Base-by-base conservation (phyloP, 1,284 basidiomycete species). In the Naganishia sp. region DNA sequence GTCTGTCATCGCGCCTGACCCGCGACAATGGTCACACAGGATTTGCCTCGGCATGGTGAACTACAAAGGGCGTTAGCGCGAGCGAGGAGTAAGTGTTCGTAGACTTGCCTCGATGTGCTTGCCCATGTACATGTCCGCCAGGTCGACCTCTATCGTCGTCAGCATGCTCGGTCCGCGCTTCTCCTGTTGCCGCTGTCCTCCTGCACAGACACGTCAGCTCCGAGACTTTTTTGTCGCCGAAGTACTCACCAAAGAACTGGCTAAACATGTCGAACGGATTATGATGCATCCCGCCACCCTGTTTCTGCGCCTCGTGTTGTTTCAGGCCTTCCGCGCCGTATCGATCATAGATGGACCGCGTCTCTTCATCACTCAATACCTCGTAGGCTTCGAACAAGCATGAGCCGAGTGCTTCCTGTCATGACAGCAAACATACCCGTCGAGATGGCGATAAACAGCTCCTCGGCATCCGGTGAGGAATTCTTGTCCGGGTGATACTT, bases 401-500 rank as follows among this genome's bases (percentile, higher is more conserved):
- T 54, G 15, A 41, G 28, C n/a, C 5, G 13, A 1, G 31, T n/a
- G 15, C 7, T 15, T 42, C 65, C 39, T 32, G n/a, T 21, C 51
- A 28, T 21, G 11, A 21, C 32, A 13, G 17, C 10, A 5, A 28
- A 74, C 85, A 69, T 72, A 92, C 92, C 92, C 74, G 89, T 86
- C 28, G 92, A 88, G 74, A 95, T 87, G 71, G 94, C 88, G 18
- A 95, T 90, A 74, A 96, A 96, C 76, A 85, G 89, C 70, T 87
- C 86, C 76, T 92, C 89, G 25, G 92, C 89, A 15, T 83, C 87
- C 67, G 87, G 84, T 15, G 90, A 90, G 71, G 88, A 89, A 79
- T 94, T 96, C 82, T 94, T 94, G 82, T 97, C 94, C 0, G 94
- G 94, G 76, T 96, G 94, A 70, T 86, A 91, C 80, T 88, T 91